phyloP scores from a whole-genome alignment of 202 grass and related monocot genomes.

The Musa balbisiana region DNA sequence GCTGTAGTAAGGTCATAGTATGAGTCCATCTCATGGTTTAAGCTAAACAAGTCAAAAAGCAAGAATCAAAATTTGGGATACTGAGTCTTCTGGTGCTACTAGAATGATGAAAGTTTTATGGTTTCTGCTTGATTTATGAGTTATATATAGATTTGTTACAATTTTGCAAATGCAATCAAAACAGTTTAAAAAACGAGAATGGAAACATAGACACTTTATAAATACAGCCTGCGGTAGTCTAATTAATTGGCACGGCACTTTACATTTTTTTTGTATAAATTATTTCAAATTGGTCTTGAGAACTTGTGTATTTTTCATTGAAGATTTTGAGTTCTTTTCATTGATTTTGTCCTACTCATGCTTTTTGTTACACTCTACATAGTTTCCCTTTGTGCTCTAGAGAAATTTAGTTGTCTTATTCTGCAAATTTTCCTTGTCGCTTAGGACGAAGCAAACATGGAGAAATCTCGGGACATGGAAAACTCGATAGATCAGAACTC shows the following conservation, averaged over 20 bases:
- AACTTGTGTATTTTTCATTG: no score
- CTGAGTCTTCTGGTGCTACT: no score
- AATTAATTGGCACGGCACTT: no score
- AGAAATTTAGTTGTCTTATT: constrained; percentile 16
- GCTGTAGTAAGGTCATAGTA: no score
- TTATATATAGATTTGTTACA: not conserved
- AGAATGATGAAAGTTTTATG: no score
- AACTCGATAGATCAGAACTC: constrained; percentile 57
- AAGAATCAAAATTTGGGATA: no score
- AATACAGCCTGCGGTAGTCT: no score
- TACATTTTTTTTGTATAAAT: no score
- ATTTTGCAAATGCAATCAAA: not conserved
- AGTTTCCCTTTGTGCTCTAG: constrained; percentile 11
- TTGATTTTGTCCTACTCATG: no score
- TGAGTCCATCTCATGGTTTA: no score
- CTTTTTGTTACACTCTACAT: not conserved
- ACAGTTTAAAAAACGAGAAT: not conserved
- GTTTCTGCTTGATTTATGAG: not conserved
- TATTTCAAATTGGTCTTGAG: not conserved
- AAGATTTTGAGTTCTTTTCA: no score
- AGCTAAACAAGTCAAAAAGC: no score
- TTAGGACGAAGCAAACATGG: constrained; percentile 37
- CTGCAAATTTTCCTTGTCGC: constrained; percentile 4
- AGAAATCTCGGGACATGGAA: constrained; percentile 30
- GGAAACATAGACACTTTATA: not conserved